Base-by-base conservation (phyloP, 768 basidiomycete genomes). In the Boletus tomentosulus region DNA sequence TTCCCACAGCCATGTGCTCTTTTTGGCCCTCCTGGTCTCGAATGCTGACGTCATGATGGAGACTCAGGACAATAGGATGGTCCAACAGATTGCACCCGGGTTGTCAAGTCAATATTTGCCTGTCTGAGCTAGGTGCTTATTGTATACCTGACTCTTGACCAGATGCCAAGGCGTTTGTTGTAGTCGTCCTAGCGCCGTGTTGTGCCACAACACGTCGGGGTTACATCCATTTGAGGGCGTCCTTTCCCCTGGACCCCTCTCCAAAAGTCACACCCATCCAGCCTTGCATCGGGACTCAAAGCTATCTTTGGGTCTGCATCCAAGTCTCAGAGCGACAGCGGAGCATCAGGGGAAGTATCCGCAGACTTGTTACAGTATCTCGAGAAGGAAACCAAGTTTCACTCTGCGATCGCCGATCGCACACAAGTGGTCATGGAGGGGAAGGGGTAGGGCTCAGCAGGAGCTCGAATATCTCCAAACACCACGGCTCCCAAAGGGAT, bases 371-470 rank as follows among this genome's bases (percentile, higher is more conserved):
- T 86, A 24, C 81, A 79, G 43, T 92, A 94, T 66, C 78, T 96
- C 16, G 73, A 78, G 2, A 86, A 87, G 58, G 85, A 89, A 68
- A 74, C 78, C 0, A 72, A 77, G 5, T 74, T 97, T 41, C 85
- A 94, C 49, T 69, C 73, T 15, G 91, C 91, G 0, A 71, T 19
- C 19, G 19, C 19, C 19, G 19, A 19, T 96, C 30, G 82, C 86
- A 12, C 82, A 84, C 60, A 98, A 97, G 66, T 99, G 97, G 97
- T 77, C 98, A n/a, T 97, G 82, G 79, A 25, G 91, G 96, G 0
- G 84, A 89, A 52, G 89, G 93, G 0, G 81, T 99, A 5, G 90
- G 83, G 83, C 91, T 6, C 85, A 83, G 70, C 81, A 81, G 57
- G 87, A 87, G 55, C 71, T 94, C 27, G 85, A 89, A 50, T 85